Conservation (phyloP, 2,329 filamentous ascomycete genomes). For the Alternaria arbusti region DNA sequence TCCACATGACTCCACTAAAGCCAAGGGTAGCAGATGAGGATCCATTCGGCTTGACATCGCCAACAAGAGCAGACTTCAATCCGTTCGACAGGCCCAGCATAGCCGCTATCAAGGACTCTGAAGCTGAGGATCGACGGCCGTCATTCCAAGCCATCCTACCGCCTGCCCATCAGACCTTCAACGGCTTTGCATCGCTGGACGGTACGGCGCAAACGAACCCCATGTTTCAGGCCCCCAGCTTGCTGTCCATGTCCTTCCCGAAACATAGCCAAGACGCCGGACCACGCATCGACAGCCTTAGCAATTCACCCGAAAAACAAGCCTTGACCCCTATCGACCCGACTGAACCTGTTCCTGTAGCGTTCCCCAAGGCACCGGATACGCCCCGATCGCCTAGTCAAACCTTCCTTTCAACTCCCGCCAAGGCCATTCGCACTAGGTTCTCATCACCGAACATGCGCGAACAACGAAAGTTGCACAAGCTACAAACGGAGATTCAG, state of each 20-base stretch:
- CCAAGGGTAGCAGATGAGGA: conserved; percentile 42
- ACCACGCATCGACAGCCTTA: conserved; percentile 34
- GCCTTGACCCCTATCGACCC: conserved; percentile 14
- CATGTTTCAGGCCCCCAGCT: conserved; percentile 16
- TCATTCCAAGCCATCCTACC: conserved; percentile 47
- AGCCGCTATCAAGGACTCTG: conserved; percentile 20
- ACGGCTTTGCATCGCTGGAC: conserved; percentile 46
- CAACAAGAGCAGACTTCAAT: conserved; percentile 52
- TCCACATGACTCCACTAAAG: conserved; percentile 48
- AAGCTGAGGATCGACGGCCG: conserved; percentile 38
- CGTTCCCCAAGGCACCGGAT: conserved; percentile 21
- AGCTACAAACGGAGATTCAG: conserved; percentile 50
- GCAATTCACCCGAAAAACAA: conserved; percentile 25
- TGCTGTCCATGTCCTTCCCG: conserved; percentile 15
- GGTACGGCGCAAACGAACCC: conserved; percentile 39
- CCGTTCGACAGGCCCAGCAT: conserved; percentile 32
- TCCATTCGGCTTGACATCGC: conserved; percentile 48
- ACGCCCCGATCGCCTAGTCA: conserved; percentile 22
- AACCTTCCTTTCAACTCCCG: conserved; percentile 39
- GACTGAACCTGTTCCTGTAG: conserved; percentile 7
- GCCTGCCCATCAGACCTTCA: conserved; percentile 40
- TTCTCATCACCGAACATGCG: conserved; percentile 50
- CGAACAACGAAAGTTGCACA: conserved; percentile 47
- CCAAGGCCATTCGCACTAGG: conserved; percentile 41
- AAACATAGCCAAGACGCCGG: conserved; percentile 15